phyloP scores from a whole-genome alignment of 2,329 filamentous ascomycete species.

The Grosmannia serpens region DNA sequence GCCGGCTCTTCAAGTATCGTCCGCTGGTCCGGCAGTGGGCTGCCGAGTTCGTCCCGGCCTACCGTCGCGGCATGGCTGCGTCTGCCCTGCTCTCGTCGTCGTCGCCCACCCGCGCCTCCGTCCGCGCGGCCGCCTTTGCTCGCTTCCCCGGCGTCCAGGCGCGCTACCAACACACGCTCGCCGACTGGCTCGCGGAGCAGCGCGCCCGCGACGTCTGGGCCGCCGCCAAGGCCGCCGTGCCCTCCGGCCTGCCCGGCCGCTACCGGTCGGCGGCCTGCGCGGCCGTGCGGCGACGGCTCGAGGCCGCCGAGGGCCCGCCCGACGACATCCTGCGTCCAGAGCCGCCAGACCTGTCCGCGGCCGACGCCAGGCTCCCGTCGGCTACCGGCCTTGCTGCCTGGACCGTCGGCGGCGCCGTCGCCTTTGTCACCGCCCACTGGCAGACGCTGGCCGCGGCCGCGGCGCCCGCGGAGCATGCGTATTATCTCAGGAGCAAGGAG shows the following conservation, averaged over 20 bases:
- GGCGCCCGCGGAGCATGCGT: not conserved
- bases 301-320: not conserved
- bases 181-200: constrained; percentile 28
- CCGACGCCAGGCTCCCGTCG: not conserved
- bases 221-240: constrained; percentile 16
- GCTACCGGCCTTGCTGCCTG: constrained; percentile 15
- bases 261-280: constrained; percentile 25
- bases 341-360: not conserved
- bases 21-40: constrained; percentile 49
- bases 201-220: constrained; percentile 30
- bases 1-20: constrained; percentile 41
- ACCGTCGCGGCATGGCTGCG: not conserved
- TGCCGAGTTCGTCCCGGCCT: constrained; percentile 47
- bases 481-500: not conserved
- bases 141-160: constrained; percentile 31
- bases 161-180: constrained; percentile 32
- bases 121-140: constrained; percentile 41
- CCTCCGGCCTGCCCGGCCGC: constrained; percentile 14
- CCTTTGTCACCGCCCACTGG: constrained; percentile 30
- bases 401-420: constrained; percentile 26
- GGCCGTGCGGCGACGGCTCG: constrained; percentile 28
- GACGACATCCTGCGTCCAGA: constrained; percentile 24
- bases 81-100: too few relatives aligned
- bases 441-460: constrained; percentile 17
- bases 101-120: constrained; percentile 24